Base-by-base conservation (phyloP, 106 monocot genomes). In the Triglochin maritima region DNA sequence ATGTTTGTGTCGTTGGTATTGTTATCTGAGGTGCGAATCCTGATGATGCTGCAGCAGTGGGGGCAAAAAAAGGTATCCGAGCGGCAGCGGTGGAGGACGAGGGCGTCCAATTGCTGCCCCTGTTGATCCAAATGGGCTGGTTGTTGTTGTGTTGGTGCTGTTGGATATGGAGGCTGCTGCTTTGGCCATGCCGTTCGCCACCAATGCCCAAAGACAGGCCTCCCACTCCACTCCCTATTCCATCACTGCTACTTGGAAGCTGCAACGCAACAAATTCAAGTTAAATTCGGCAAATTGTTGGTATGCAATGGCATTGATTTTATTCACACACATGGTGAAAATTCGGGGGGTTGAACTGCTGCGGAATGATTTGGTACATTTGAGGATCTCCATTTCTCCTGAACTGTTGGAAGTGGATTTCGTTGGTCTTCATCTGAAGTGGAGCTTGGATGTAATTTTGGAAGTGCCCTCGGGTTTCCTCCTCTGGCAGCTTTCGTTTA, bases 331-430 rank as follows among this genome's bases (percentile, higher is more conserved):
- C 66, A 9, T 52, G 52, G 41, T 66, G 66, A 41, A 47, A 53
- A 9, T 5, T 14, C 9, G 6, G 52, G 42, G 50, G 51, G 14
- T 66, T 16, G 17, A 52, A 53, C 16, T 51, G 66, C 8, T 42
- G 66, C 6, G 17, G 52, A 4, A 54, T 41, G 10, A 66, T 50
- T 2, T 52, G 66, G 47, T 15, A 41, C 50, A 53, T 44, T 10
- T 50, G 17, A 12, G 52, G 3, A 43, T 66, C 52, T 29, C 66
- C 66, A 66, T 64, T 64, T 49, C 66, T 66, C 43, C 51, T 41
- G 17, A 66, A 47, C 2, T 50, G 66, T 9, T 66, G 66, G 66
- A 10, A 66, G 51, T 13, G 66, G 12, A 52, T 51, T 41, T 64
- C 64, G 17, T n/a, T 44, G 13, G 47, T n/a, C 47, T 64, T 64